A percentile compares a stretch with the other conserved stretches of the same genome.
Conservation (phyloP, 306 rosid species). For the Rubus idaeus region DNA sequence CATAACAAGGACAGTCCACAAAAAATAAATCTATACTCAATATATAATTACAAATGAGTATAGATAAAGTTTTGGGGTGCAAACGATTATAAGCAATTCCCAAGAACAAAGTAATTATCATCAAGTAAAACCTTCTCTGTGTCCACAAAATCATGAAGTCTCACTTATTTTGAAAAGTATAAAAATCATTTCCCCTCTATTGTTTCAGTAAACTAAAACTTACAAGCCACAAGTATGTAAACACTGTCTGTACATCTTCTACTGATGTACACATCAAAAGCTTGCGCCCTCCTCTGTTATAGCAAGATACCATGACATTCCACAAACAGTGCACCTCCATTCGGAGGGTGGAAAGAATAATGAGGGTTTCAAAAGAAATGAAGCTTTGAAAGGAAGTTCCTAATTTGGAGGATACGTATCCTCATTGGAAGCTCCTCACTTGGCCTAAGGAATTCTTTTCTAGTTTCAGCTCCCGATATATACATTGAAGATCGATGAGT, state of each 20-base stretch:
- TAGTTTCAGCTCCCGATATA: constrained; percentile 25
- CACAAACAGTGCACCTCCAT: constrained; percentile 26
- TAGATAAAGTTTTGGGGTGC: background rate
- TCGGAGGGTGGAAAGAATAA: constrained; percentile 36
- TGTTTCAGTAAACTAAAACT: background rate
- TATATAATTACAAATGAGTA: background rate
- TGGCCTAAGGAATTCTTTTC: constrained; percentile 14
- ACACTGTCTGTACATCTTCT: too few species aligned
- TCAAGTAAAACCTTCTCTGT: background rate
- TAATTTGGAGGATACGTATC: background rate
- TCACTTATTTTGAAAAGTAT: background rate
- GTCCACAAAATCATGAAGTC: background rate
- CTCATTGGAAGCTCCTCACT: constrained; percentile 21
- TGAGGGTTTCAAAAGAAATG: constrained; percentile 21
- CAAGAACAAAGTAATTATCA: background rate
- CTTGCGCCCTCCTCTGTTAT: constrained; percentile 9
- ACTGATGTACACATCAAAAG: background rate
- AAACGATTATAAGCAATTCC: background rate
- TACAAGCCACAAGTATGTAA: background rate
- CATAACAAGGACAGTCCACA: background rate
- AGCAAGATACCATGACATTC: constrained; percentile 18
- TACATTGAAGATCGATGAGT: constrained; percentile 23
- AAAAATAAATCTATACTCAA: background rate
- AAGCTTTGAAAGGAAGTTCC: constrained; percentile 22
- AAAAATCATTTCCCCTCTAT: background rate